phyloP scores from a whole-genome alignment of 306 rosid species.

The Sicyos baderoa region DNA sequence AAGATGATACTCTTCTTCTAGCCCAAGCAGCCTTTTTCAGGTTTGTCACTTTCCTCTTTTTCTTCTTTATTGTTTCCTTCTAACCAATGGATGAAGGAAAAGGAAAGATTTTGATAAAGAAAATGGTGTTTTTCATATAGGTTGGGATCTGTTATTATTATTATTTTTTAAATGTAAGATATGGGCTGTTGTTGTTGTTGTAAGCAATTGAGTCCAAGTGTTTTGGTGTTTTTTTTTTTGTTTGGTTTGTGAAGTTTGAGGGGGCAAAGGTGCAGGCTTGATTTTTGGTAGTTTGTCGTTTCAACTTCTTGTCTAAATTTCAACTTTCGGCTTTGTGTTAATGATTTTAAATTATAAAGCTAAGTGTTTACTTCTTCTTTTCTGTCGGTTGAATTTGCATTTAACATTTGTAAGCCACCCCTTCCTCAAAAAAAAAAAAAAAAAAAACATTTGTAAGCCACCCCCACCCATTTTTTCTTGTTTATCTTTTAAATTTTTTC shows the following conservation, averaged over 20 bases:
- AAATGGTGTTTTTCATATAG: neutral
- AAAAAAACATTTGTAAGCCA: no score
- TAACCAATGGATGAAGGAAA: slow-evolving; percentile 6
- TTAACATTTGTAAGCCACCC: neutral
- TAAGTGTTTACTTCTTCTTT: neutral
- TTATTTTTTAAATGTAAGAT: neutral
- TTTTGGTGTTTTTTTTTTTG: neutral
- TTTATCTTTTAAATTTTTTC: neutral
- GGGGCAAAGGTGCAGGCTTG: neutral
- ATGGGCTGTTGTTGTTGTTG: neutral
- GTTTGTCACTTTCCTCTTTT: neutral
- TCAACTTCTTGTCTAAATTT: slow-evolving; percentile 8
- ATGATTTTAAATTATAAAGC: slow-evolving; percentile 10
- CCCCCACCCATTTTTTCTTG: neutral
- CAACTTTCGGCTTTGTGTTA: neutral
- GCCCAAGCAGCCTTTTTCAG: slow-evolving; percentile 10
- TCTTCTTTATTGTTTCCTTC: neutral
- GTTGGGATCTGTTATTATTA: neutral
- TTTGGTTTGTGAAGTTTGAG: slow-evolving; percentile 1
- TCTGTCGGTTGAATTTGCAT: neutral
- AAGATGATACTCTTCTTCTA: slow-evolving; percentile 14
- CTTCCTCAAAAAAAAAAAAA: no score
- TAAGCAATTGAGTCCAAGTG: neutral
- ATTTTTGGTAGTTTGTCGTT: slow-evolving; percentile 9
- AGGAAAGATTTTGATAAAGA: neutral